Percentiles rank a stretch among this genome's conserved stretches.
Evolutionary conservation across 192 early-diverging fungal species (phyloP).

Genomic region (Coemansia biformis): DNA sequence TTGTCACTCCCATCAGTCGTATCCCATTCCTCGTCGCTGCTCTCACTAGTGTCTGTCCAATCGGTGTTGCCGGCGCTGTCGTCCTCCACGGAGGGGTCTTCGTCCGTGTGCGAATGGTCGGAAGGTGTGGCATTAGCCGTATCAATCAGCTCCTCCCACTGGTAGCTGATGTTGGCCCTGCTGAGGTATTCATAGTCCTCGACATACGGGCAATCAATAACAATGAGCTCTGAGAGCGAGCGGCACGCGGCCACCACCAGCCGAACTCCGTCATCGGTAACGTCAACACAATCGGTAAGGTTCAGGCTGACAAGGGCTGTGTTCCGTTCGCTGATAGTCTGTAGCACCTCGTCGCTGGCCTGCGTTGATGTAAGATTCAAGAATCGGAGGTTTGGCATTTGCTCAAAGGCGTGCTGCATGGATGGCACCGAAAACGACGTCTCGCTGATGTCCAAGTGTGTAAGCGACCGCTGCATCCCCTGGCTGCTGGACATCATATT

Average conservation of each 20-base stretch:
- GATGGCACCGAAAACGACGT: constrained; percentile 2
- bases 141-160: constrained; percentile 1
- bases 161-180: background rate
- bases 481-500: constrained; percentile 1
- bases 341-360: background rate
- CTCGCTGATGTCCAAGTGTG: constrained; percentile 8
- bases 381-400: background rate
- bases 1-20: too few species aligned
- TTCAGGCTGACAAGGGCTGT: background rate
- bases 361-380: constrained; percentile 2
- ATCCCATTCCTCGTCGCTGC: too few species aligned
- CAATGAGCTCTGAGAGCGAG: background rate
- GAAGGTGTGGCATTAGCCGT: too few species aligned
- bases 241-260: background rate
- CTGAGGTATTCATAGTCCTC: constrained; percentile 1
- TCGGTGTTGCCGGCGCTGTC: too few species aligned
- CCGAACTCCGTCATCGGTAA: constrained; percentile 1
- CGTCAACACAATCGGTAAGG: background rate
- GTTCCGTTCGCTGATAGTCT: background rate
- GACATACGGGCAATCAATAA: constrained; percentile 3
- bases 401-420: constrained; percentile 1
- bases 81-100: too few species aligned
- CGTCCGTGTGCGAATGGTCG: too few species aligned
- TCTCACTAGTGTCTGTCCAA: too few species aligned
- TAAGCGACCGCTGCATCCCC: constrained; percentile 5